phyloP scores from a whole-genome alignment of 331 rosid genomes.

The Quercus lobata region DNA sequence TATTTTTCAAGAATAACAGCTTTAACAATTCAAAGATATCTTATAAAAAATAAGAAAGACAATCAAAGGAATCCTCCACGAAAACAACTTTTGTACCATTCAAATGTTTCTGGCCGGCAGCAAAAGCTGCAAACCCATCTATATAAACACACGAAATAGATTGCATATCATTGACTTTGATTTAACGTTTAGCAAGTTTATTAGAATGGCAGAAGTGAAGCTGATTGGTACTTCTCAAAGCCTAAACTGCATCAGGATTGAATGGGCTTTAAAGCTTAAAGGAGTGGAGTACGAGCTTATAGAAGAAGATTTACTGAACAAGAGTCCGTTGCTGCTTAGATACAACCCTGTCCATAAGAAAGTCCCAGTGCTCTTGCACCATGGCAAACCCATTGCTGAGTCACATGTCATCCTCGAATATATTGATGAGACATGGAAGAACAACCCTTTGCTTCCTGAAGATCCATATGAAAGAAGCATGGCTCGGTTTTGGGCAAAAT shows the following conservation, averaged over 20 bases:
- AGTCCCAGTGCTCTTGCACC: background rate
- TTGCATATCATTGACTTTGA: too few species aligned
- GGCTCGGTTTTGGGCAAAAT: conserved; percentile 60
- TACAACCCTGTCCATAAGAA: background rate
- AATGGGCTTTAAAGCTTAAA: conserved; percentile 58
- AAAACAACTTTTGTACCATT: too few species aligned
- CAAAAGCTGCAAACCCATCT: too few species aligned
- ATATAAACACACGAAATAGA: too few species aligned
- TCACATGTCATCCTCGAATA: background rate
- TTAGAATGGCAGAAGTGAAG: conserved; percentile 25
- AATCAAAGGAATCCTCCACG: too few species aligned
- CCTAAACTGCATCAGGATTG: conserved; percentile 42
- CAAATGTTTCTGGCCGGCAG: too few species aligned
- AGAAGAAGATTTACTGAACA: conserved; percentile 32
- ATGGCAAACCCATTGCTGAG: background rate
- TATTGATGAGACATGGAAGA: background rate
- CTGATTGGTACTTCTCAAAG: conserved; percentile 38
- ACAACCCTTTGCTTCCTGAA: background rate
- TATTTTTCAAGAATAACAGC: too few species aligned
- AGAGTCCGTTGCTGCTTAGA: background rate
- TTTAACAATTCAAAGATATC: too few species aligned
- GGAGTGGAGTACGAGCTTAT: conserved; percentile 50
- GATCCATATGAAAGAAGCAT: conserved; percentile 17
- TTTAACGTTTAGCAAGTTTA: background rate
- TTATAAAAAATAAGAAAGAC: too few species aligned